Conservation (phyloP, 345 rosid genomes). For the Citrus reticulata region DNA sequence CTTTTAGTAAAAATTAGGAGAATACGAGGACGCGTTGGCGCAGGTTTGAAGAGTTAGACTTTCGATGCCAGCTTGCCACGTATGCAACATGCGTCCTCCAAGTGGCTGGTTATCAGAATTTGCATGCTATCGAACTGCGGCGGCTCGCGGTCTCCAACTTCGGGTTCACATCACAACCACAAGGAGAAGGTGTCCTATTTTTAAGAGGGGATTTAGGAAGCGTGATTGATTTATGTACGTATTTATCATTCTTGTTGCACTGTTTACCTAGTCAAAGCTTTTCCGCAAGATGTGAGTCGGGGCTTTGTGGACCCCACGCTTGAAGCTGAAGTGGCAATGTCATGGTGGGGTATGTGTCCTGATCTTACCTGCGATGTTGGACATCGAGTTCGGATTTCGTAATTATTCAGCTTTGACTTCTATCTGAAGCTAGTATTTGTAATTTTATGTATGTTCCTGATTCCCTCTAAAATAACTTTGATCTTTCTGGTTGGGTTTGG, state of each 20-base stretch:
- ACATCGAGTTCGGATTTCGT: background rate
- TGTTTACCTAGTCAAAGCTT: background rate
- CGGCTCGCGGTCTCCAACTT: background rate
- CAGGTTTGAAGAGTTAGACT: background rate
- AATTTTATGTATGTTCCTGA: no score
- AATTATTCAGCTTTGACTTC: background rate
- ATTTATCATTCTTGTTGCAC: background rate
- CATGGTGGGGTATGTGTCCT: background rate
- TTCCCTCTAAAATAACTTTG: no score
- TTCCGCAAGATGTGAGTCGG: background rate
- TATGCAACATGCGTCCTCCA: background rate
- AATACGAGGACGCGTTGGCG: background rate
- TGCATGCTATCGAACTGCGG: conserved; percentile 1
- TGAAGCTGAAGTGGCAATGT: background rate
- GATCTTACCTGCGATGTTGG: background rate
- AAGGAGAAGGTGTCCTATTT: background rate
- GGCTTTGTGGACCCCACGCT: background rate
- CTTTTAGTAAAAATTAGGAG: no score
- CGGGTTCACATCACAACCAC: background rate
- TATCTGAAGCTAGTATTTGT: background rate
- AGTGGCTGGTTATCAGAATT: background rate
- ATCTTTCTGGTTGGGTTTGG: no score
- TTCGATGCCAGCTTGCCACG: conserved; percentile 18
- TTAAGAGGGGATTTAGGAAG: background rate
- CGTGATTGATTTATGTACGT: background rate